Evolutionary conservation across 441 rosid species (phyloP).

Genomic region (Theobroma grandiflorum): DNA sequence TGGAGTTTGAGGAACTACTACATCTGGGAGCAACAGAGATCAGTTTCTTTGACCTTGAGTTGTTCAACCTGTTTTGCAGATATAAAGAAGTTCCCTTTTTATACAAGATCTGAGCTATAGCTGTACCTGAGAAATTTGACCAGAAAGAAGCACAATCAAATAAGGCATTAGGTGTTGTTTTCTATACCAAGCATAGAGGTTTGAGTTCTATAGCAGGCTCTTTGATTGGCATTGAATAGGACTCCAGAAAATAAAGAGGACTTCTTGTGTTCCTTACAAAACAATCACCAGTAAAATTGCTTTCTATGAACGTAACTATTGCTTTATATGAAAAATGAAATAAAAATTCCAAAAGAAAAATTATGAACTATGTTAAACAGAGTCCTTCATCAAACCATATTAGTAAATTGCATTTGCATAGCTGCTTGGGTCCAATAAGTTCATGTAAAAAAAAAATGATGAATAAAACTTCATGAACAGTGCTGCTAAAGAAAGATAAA

Average conservation of each 20-base stretch:
- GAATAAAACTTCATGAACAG: not conserved
- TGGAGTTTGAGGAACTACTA: conserved; percentile 52
- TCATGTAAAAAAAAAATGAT: too few species aligned
- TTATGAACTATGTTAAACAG: not conserved
- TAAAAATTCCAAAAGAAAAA: not conserved
- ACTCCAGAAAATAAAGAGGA: not conserved
- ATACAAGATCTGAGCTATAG: conserved; percentile 31
- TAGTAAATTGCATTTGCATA: not conserved
- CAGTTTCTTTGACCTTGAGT: conserved; percentile 38
- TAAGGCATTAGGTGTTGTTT: conserved; percentile 2
- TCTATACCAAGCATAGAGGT: not conserved
- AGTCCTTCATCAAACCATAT: not conserved
- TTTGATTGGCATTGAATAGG: not conserved
- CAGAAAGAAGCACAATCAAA: conserved; percentile 8
- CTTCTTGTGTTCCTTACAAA: conserved; percentile 17
- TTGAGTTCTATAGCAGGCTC: not conserved
- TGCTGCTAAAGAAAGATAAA: not conserved
- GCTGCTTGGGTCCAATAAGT: conserved; percentile 13
- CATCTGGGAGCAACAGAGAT: conserved; percentile 41
- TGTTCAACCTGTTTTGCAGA: conserved; percentile 28
- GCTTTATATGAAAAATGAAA: not conserved
- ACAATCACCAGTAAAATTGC: not conserved
- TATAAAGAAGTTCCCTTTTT: conserved; percentile 23
- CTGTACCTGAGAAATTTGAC: conserved; percentile 38
- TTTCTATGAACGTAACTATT: not conserved